phyloP scores from a whole-genome alignment of 306 rosid genomes.

The Medicago ruthenica region DNA sequence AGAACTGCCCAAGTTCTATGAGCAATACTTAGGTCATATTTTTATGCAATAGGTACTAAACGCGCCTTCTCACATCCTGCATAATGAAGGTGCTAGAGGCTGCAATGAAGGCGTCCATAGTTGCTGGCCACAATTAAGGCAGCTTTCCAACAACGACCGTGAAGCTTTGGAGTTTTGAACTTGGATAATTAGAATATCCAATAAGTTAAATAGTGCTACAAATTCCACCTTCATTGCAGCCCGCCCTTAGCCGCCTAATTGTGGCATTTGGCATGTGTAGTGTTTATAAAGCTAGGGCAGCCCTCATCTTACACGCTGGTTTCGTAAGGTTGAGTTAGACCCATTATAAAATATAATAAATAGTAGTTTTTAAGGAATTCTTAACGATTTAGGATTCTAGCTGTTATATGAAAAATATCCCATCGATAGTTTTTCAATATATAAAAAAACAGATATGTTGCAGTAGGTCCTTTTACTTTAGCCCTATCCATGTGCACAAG shows the following conservation, averaged over 20 bases:
- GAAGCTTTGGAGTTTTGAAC: conserved; percentile 25
- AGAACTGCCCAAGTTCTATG: not conserved
- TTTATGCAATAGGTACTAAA: not conserved
- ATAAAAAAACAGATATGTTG: conserved; percentile 9
- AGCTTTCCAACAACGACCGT: not conserved
- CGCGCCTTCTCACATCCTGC: not conserved
- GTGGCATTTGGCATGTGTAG: too few relatives aligned
- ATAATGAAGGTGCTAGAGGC: not conserved
- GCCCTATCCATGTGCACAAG: conserved; percentile 8
- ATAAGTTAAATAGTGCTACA: not conserved
- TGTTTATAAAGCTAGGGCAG: too few relatives aligned
- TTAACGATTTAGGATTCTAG: not conserved
- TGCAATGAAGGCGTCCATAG: not conserved
- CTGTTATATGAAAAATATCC: conserved; percentile 7
- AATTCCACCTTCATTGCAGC: too few relatives aligned
- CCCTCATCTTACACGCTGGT: too few relatives aligned
- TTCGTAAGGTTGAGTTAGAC: too few relatives aligned
- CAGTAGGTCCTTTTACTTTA: not conserved
- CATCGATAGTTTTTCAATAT: conserved; percentile 13
- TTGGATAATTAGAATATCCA: conserved; percentile 10
- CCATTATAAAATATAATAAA: too few relatives aligned
- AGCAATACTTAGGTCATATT: not conserved
- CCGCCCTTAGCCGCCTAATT: too few relatives aligned
- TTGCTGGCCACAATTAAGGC: not conserved
- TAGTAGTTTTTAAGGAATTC: too few relatives aligned